Percentiles rank a stretch among this genome's conserved stretches.
phyloP scores from a whole-genome alignment of 192 early-diverging fungal genomes.

The Mortierella antarctica region DNA sequence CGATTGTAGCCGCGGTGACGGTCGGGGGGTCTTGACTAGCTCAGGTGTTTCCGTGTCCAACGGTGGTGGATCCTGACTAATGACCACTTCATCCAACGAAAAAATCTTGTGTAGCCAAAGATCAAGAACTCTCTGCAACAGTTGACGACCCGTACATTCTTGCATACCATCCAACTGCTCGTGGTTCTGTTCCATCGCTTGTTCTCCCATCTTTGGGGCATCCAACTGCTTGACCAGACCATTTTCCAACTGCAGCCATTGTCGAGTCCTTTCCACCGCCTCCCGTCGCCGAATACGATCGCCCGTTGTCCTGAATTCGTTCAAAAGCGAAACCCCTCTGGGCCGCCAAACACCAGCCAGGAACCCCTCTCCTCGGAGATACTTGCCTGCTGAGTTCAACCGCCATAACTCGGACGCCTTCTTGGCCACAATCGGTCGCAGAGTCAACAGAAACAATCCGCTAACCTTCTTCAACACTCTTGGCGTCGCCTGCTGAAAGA shows the following conservation, averaged over 20 bases:
- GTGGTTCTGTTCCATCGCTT: not conserved
- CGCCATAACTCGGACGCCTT: slow-evolving; percentile 76
- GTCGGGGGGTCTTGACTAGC: slow-evolving; percentile 31
- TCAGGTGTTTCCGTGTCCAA: slow-evolving; percentile 26
- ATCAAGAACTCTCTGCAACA: slow-evolving; percentile 13
- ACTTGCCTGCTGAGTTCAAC: slow-evolving; percentile 74
- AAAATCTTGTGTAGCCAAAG: slow-evolving; percentile 26
- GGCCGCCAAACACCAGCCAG: slow-evolving; percentile 73
- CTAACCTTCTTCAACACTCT: slow-evolving; percentile 56
- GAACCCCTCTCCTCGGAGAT: slow-evolving; percentile 79
- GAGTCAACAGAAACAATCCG: slow-evolving; percentile 70
- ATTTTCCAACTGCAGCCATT: slow-evolving; percentile 49
- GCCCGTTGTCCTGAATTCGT: slow-evolving; percentile 62
- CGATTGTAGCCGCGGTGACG: slow-evolving; percentile 36
- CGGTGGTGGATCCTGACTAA: slow-evolving; percentile 43
- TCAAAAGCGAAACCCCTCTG: slow-evolving; percentile 72
- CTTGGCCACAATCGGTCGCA: slow-evolving; percentile 65
- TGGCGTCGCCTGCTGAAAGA: slow-evolving; percentile 43
- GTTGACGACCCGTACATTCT: not conserved
- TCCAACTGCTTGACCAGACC: not conserved
- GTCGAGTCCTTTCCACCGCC: slow-evolving; percentile 54
- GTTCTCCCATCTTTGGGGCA: not conserved
- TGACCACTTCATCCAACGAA: slow-evolving; percentile 24
- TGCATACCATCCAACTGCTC: not conserved
- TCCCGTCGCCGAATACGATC: slow-evolving; percentile 49